Base-by-base conservation (phyloP, 2,329 filamentous ascomycete genomes). In the Cladorrhinum sp. region DNA sequence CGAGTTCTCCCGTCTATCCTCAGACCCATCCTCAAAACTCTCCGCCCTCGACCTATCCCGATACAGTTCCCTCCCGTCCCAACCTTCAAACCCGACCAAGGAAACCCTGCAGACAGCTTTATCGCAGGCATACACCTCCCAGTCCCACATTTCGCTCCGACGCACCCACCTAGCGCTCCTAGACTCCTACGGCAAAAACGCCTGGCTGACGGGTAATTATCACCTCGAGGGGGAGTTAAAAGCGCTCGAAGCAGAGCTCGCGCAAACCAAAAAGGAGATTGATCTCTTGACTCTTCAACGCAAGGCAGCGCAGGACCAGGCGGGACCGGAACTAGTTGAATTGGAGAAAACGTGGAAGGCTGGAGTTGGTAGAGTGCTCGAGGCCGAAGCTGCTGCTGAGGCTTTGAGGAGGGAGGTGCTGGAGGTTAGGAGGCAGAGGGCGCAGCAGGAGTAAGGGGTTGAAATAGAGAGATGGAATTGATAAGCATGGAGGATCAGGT, bases 131-230 rank as follows among this genome's bases (percentile, higher is more conserved):
- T 80, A 81, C 74, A 74, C 81, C 0, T 75, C 79, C 53, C 78
- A 76, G 48, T 71, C 78, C n/a, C 84, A 86, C 73, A 78, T 87
- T 12, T 65, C 72, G 12, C 69, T 75, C n/a, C 81, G 85, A 2
- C 73, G 77, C 36, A 69, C 79, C 29, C 81, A 85, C 74, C 84
- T 96, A 18, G 78, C 80, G 1, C 81, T 96, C n/a, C 83, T 96
- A 20, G 90, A 95, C 69, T 81, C 81, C 55, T 88, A 88, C 74
- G 95, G 93, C 66, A 91, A 91, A 76, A 96, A 96, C 74, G 89
- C 91, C 9, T 98, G 95, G 93, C 80, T 99, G 58, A 83, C 96
- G 8, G 85, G 85, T 5, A 99, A 99, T 74, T 85, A 88, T 68
- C 86, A 90, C 66, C 75, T 92, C 20, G 93, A 97, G 76, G 84